Evolutionary conservation across 169 alveolate species (phyloP).

Genomic region (Cyclospora cayetanensis): DNA sequence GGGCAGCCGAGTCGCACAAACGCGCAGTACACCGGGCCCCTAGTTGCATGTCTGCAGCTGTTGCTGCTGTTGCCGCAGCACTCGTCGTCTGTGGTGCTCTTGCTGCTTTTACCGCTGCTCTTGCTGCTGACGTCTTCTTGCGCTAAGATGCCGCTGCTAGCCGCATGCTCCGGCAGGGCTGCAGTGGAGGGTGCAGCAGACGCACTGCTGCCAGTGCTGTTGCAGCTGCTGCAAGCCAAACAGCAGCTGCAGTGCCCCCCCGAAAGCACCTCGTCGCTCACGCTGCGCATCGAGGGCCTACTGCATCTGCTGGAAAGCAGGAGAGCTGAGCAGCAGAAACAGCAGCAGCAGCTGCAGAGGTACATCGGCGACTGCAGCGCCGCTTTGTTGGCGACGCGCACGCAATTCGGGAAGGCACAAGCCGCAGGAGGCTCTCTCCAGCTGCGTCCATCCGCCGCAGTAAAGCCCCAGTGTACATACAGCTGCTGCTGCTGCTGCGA

Average conservation of each 20-base stretch:
- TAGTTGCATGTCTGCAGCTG: background rate
- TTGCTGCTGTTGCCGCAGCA: background rate
- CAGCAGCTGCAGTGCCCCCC: conserved; percentile 28
- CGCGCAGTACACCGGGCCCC: background rate
- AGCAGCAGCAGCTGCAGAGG: conserved; percentile 37
- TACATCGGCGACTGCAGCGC: conserved; percentile 58
- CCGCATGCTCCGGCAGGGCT: background rate
- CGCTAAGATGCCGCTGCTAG: too few relatives aligned
- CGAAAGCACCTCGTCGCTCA: background rate
- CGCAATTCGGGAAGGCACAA: conserved; percentile 22
- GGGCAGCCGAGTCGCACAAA: conserved; percentile 26
- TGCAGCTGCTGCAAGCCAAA: background rate
- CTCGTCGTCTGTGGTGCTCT: background rate
- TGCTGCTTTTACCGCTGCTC: background rate
- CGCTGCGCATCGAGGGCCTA: background rate
- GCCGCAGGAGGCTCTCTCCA: conserved; percentile 46
- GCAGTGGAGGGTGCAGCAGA: background rate
- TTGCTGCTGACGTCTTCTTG: conserved; percentile 21
- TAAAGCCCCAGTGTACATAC: conserved; percentile 52
- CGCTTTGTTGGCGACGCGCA: background rate
- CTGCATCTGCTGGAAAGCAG: background rate
- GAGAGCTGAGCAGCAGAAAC: conserved; percentile 25
- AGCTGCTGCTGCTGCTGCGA: conserved; percentile 58
- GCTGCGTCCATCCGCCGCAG: conserved; percentile 48
- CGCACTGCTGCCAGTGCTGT: background rate